Evolutionary conservation across 345 rosid genomes (phyloP).

Genomic region (Linum usitatissimum): DNA sequence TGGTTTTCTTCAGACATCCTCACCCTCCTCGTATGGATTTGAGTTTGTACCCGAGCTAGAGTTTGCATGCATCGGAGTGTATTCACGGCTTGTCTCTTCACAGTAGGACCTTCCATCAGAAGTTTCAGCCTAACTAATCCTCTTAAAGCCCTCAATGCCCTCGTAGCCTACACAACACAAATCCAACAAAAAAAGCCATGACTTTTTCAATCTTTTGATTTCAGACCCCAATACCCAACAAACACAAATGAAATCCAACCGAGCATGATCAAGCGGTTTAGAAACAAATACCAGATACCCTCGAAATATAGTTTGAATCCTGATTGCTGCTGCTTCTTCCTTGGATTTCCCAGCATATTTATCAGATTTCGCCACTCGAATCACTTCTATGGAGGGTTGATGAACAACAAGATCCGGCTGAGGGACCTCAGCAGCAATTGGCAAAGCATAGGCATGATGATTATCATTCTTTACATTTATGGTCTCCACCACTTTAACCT

Average conservation of each 20-base stretch:
- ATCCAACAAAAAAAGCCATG: not conserved
- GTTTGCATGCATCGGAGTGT: conserved; percentile 86
- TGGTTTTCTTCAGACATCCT: conserved; percentile 90
- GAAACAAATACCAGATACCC: conserved; percentile 53
- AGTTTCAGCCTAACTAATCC: conserved; percentile 74
- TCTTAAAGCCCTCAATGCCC: conserved; percentile 71
- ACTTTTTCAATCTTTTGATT: too few relatives aligned
- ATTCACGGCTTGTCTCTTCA: conserved; percentile 69
- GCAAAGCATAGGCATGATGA: conserved; percentile 20
- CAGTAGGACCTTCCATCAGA: conserved; percentile 73
- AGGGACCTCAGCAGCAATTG: conserved; percentile 35
- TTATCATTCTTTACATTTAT: conserved; percentile 26
- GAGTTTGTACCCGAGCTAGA: conserved; percentile 77
- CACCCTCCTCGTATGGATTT: conserved; percentile 64
- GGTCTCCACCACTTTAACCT: conserved; percentile 35
- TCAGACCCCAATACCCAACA: too few relatives aligned
- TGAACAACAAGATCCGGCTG: conserved; percentile 23
- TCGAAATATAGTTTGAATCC: conserved; percentile 80
- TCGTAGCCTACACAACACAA: conserved; percentile 46
- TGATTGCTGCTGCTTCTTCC: conserved; percentile 78
- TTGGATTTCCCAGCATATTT: conserved; percentile 50
- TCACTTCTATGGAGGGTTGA: conserved; percentile 31
- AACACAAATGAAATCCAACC: not conserved
- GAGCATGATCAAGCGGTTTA: not conserved
- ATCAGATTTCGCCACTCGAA: conserved; percentile 23